Conservation (phyloP, 331 rosid species). For the Dryas integrifolia region DNA sequence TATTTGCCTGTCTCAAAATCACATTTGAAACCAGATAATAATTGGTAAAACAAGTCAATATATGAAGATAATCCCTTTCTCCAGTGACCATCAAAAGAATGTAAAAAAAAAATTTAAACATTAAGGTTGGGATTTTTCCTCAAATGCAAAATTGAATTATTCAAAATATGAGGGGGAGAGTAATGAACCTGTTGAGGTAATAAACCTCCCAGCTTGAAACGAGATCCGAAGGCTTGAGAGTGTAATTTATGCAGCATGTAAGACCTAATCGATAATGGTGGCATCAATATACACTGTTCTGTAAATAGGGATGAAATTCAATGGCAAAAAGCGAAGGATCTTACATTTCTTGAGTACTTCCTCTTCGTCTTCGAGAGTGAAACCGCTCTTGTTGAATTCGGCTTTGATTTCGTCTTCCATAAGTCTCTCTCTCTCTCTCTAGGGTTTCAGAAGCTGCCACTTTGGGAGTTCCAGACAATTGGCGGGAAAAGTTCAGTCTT, state of each 20-base stretch:
- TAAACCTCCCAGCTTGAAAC: slow-evolving; percentile 81
- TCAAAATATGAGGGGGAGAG: background rate
- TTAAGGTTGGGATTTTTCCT: background rate
- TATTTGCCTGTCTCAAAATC: slow-evolving; percentile 47
- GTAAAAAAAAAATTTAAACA: background rate
- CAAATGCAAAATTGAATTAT: background rate
- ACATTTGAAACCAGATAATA: slow-evolving; percentile 11
- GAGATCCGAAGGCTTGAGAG: slow-evolving; percentile 62
- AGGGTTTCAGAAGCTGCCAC: slow-evolving; percentile 48
- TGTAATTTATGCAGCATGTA: slow-evolving; percentile 65
- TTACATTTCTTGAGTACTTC: slow-evolving; percentile 67
- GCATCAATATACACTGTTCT: background rate
- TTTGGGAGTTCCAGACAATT: slow-evolving; percentile 21
- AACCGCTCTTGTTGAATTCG: slow-evolving; percentile 48
- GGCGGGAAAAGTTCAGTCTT: slow-evolving; percentile 36
- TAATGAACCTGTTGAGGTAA: slow-evolving; percentile 72
- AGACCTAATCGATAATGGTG: slow-evolving; percentile 41
- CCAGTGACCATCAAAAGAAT: background rate
- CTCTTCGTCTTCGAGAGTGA: slow-evolving; percentile 57
- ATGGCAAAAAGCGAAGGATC: background rate
- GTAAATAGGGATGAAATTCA: background rate
- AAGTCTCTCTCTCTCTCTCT: slow-evolving; percentile 22
- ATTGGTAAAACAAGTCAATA: background rate
- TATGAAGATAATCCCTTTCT: background rate
- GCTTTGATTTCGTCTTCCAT: slow-evolving; percentile 74